Evolutionary conservation across 1,284 basidiomycete genomes (phyloP), one percentile per base, ranked within the genome.

Genomic region (Tylopilus sp.): DNA sequence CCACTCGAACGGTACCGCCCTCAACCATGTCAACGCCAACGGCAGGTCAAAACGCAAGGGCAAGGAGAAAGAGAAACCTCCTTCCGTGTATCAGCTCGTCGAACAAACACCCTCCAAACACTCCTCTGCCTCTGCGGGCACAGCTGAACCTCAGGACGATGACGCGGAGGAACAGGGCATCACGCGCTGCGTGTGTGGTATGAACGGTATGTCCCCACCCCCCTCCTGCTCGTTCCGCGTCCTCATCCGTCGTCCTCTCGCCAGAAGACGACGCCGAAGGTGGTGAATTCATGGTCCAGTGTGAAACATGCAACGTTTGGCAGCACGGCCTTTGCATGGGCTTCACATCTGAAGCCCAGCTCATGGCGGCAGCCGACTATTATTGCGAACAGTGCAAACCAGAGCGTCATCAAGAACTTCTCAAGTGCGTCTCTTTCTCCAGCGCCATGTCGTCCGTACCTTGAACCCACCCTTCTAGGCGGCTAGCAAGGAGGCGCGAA

Each of bases 301-400:
- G 95, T 73, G 95, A 99, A 73, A 86, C 79, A 48, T 99, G 95
- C 77, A 90, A 92, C 64, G 91, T 92, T 55, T 99, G 95, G 95
- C 95, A 99, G 71, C 95, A 99, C 69, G 94, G 94, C 17, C 80
- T 87, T 29, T 99, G 95, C 72, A 94, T 99, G 84, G 95, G 95
- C 44, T 91, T 91, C 68, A 82, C 86, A 66, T 83, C 82, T 37
- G 90, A 94, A 66, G 87, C 88, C 54, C 85, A 86, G 61, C 81
- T 90, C 29, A 85, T 89, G 59, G 82, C 83, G 64, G 77, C 88
- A 60, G 83, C 84, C 64, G 78, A 84, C 71, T 91, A 99, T 72
- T 95, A 87, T 62, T 99, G 96, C 72, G 96, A 99, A 72, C 76
- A 84, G 61, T 99, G 95, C 71, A 81, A 82, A 57, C 95, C 96